Percentiles rank a stretch among this genome's conserved stretches.
phyloP scores from a whole-genome alignment of 257 asterid species.

The Gynochthodes officinalis region DNA sequence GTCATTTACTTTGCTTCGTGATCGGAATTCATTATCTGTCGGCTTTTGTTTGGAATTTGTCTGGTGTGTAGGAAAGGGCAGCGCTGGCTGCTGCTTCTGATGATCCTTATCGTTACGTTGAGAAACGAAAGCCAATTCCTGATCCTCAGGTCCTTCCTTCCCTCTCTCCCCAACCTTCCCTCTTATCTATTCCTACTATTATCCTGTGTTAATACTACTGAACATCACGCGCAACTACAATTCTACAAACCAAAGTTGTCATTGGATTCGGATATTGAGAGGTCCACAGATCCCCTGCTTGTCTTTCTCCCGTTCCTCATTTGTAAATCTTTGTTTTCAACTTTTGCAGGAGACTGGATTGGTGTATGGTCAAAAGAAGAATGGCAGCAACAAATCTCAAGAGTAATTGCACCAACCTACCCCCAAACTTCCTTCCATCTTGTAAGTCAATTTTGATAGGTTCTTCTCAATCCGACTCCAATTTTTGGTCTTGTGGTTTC shows the following conservation, averaged over 20 bases:
- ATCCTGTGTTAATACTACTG: too few species aligned
- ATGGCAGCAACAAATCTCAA: constrained; percentile 33
- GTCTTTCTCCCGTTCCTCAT: too few species aligned
- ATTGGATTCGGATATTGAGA: too few species aligned
- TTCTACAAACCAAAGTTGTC: too few species aligned
- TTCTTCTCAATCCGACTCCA: constrained; percentile 19
- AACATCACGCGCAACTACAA: too few species aligned
- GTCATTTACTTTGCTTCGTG: too few species aligned
- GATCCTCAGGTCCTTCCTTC: constrained; percentile 67
- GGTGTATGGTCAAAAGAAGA: constrained; percentile 61
- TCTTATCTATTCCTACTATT: background rate
- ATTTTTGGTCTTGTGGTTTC: constrained; percentile 17
- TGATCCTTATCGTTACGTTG: constrained; percentile 62
- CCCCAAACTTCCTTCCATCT: background rate
- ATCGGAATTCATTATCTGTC: too few species aligned
- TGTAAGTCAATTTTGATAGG: constrained; percentile 43
- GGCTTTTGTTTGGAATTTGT: background rate
- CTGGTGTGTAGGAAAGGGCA: constrained; percentile 55
- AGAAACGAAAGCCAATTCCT: constrained; percentile 75
- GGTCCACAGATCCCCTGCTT: too few species aligned
- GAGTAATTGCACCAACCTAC: constrained; percentile 21
- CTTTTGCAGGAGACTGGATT: constrained; percentile 70
- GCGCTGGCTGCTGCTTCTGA: constrained; percentile 62
- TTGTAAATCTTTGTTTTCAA: too few species aligned
- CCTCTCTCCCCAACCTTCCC: background rate